These are phyloP conservation scores for Priceomyces carsonii DNA, from an alignment of 805 yeast species.

Conservation along the genomic window DNA sequence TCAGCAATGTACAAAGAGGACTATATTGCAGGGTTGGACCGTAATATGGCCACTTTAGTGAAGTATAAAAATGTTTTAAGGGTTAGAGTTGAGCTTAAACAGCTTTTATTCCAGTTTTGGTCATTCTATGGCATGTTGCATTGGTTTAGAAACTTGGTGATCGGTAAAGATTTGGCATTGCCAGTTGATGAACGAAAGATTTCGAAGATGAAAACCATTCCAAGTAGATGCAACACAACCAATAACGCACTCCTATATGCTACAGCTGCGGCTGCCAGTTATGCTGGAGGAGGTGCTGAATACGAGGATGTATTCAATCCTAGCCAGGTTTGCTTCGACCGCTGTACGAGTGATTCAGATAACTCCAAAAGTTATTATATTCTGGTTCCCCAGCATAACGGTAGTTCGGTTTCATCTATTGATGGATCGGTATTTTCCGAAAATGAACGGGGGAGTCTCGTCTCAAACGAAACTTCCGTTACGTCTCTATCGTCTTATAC, in stretches of 20 bases:
- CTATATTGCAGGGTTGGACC: slow-evolving; percentile 7
- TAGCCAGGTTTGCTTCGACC: too few species aligned
- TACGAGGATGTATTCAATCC: too few species aligned
- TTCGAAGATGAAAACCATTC: slow-evolving; percentile 27
- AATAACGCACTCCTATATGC: slow-evolving; percentile 26
- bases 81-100: slow-evolving; percentile 39
- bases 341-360: slow-evolving; percentile 1
- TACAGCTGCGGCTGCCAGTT: slow-evolving; percentile 19
- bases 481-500: slow-evolving; percentile 2
- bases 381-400: neutral
- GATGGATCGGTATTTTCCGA: slow-evolving; percentile 2
- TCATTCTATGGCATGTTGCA: slow-evolving; percentile 38
- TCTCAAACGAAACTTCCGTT: slow-evolving; percentile 1
- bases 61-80: slow-evolving; percentile 36
- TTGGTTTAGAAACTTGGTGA: slow-evolving; percentile 36
- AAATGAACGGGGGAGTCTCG: neutral
- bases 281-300: too few species aligned
- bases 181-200: slow-evolving; percentile 28
- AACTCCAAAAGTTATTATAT: neutral
- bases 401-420: neutral
- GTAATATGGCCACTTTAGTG: slow-evolving; percentile 20
- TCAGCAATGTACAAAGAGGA: slow-evolving; percentile 25
- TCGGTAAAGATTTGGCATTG: slow-evolving; percentile 35
- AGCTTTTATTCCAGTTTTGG: slow-evolving; percentile 42
- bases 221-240: slow-evolving; percentile 16